Evolutionary conservation across 2,329 filamentous ascomycete species (phyloP).

Genomic region (Xylariaceae sp.): DNA sequence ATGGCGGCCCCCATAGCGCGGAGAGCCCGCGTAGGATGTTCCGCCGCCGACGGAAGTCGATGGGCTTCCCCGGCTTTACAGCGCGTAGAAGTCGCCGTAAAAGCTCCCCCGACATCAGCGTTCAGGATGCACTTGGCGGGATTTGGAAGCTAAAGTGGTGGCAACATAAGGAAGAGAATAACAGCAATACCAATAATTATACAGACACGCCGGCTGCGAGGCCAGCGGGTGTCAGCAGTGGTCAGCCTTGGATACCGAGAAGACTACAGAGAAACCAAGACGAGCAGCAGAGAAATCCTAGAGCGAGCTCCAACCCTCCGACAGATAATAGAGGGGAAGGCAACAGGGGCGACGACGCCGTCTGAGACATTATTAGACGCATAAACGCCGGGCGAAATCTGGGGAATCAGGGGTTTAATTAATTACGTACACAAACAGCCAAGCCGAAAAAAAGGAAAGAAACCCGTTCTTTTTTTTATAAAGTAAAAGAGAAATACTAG

Average conservation of each 20-base stretch:
- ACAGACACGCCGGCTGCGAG: constrained; percentile 24
- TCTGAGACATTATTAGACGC: constrained; percentile 19
- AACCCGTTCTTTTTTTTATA: no score
- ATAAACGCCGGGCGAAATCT: background rate
- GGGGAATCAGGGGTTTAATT: background rate
- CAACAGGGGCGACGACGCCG: constrained; percentile 28
- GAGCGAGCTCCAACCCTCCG: constrained; percentile 4
- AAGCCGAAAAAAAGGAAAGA: constrained; percentile 5
- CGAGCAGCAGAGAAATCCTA: constrained; percentile 12
- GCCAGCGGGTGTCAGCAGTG: constrained; percentile 20
- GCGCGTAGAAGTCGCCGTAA: constrained; percentile 44
- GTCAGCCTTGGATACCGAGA: constrained; percentile 21
- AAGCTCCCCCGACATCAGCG: constrained; percentile 32
- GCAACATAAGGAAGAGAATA: constrained; percentile 26
- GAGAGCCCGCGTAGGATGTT: constrained; percentile 30
- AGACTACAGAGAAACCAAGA: constrained; percentile 9
- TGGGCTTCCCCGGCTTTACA: constrained; percentile 58
- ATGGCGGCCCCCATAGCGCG: constrained; percentile 15
- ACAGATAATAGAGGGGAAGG: constrained; percentile 1
- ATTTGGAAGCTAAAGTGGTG: constrained; percentile 57
- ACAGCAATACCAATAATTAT: constrained; percentile 10
- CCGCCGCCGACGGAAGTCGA: constrained; percentile 53
- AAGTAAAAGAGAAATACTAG: no score
- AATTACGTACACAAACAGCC: background rate
- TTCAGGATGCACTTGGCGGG: constrained; percentile 50